Percentiles rank a stretch among this genome's conserved stretches.
Conservation (phyloP, 257 asterid genomes). For the Solanum medicagineum region DNA sequence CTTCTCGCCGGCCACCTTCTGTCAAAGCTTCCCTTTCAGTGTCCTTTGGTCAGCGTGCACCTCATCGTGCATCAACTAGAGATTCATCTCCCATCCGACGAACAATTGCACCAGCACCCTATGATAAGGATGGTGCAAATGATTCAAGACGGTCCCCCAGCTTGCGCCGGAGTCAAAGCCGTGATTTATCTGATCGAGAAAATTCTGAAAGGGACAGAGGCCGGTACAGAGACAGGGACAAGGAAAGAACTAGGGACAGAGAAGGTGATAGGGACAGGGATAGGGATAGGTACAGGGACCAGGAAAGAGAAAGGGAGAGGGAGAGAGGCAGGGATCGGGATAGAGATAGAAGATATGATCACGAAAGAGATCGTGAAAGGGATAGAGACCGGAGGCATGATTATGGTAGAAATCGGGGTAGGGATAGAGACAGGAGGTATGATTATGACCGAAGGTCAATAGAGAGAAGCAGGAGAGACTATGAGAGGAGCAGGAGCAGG, state of each 20-base stretch:
- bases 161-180: conserved; percentile 54
- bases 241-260: conserved; percentile 12
- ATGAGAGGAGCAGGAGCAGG: conserved; percentile 52
- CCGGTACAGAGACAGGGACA: conserved; percentile 8
- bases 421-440: conserved; percentile 22
- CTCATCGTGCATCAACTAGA: conserved; percentile 96
- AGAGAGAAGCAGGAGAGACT: conserved; percentile 49
- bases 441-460: conserved; percentile 38
- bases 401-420: conserved; percentile 31
- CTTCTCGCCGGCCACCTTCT: conserved; percentile 94
- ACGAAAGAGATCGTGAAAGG: conserved; percentile 29
- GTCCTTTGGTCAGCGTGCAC: conserved; percentile 98
- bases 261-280: conserved; percentile 20
- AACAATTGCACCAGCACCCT: conserved; percentile 31
- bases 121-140: conserved; percentile 32
- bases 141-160: conserved; percentile 51
- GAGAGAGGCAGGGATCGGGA: conserved; percentile 23
- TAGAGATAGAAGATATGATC: conserved; percentile 35
- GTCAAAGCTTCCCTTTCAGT: conserved; percentile 97
- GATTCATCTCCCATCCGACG: conserved; percentile 96
- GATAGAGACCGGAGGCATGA: conserved; percentile 38
- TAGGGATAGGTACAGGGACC: conserved; percentile 13
- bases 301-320: conserved; percentile 17
- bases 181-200: conserved; percentile 60
- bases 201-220: conserved; percentile 2